Base-by-base conservation (phyloP, 805 yeast species). In the Wickerhamiella azymoides region DNA sequence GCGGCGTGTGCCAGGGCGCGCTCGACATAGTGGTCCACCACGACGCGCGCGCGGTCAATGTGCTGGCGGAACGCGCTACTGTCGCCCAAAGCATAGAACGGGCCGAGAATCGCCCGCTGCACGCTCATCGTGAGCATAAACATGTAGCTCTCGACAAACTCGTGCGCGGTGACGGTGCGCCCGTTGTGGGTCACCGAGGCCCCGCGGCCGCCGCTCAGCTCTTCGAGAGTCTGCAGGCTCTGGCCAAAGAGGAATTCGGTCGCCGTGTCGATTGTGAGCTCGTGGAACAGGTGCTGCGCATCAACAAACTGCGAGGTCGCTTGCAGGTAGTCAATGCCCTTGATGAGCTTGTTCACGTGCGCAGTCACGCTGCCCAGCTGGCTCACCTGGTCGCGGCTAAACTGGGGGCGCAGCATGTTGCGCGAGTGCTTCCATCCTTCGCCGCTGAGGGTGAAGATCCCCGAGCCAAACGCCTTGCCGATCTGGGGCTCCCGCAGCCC, bases 11-110 rank as follows among this genome's bases (percentile, higher is more conserved):
- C 52, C 39, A 71, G 57, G 6, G 71, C 73, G 45, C 52, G 53
- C 30, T 61, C 46, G 21, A 69, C 74, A 50, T 66, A 70, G 47
- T 53, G 59, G 50, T 69, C 65, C 21, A 68, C 66, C 58, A 60
- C 61, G 19, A 49, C 51, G 42, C 63, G 61, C 30, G 65, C 65
- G 11, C 51, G 42, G 13, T 47, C 50, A 28, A 56, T 63, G 21
- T 62, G 48, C 10, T 57, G 57, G 43, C 61, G 56, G 52, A 69
- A 70, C 40, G 58, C 49, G 19, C 43, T 36, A 28, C 51, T 42
- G 38, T 49, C 39, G 27, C 53, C 48, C 10, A 52, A 40, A 46
- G 48, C 49, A 44, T 52, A 53, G 39, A 57, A 42, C 17, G 38
- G 37, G 26, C 55, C 60, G n/a, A 51, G 42, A 6, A 48, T 43